These are phyloP conservation scores for Sinapis alba DNA, from an alignment of 441 rosid species.

Conservation along the genomic window DNA sequence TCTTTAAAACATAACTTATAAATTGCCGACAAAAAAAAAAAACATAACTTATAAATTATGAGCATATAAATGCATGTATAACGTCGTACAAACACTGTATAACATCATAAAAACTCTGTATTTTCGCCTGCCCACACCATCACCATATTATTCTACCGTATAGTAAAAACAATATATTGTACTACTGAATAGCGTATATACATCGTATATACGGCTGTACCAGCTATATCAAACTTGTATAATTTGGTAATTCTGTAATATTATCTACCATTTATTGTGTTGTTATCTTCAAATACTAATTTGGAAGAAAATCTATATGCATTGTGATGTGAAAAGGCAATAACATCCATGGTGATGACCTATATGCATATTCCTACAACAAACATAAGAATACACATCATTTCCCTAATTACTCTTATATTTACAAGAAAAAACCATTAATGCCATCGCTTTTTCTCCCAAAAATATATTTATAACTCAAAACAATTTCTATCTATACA, in stretches of 20 bases:
- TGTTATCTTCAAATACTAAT: constrained; percentile 5
- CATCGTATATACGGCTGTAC: too few species aligned
- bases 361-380: constrained; percentile 1
- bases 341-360: not conserved
- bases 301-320: not conserved
- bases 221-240: too few species aligned
- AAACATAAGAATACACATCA: not conserved
- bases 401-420: constrained; percentile 2
- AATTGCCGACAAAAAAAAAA: too few species aligned
- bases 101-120: too few species aligned
- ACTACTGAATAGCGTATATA: too few species aligned
- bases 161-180: too few species aligned
- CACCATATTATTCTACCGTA: too few species aligned
- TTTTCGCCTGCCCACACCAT: too few species aligned
- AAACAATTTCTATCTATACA: not conserved
- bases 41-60: too few species aligned
- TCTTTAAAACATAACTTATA: too few species aligned
- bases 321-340: not conserved
- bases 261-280: not conserved
- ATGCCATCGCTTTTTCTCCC: not conserved
- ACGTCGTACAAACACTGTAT: too few species aligned
- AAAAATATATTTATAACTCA: not conserved
- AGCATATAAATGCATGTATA: too few species aligned
- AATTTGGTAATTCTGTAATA: not conserved
- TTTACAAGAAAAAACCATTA: not conserved